Evolutionary conservation across 768 basidiomycete species (phyloP), one percentile per base, ranked within the genome.

Genomic region (Tulasnella calospora): DNA sequence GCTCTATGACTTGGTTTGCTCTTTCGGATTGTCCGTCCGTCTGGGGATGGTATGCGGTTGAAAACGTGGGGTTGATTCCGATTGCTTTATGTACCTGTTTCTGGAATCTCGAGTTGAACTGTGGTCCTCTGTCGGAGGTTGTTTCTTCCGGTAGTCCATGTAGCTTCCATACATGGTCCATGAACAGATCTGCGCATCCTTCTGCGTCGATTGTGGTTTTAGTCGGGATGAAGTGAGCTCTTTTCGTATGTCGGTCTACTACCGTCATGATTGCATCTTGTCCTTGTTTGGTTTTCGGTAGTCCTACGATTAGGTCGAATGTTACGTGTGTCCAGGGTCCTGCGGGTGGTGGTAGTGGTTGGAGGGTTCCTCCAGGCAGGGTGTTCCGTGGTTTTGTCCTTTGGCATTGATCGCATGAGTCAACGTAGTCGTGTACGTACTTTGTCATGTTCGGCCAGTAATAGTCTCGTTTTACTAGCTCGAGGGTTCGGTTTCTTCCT

Each of bases 311-410:
- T 41, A 74, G 61, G 47, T 85, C 83, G 79, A 82, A 83, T 0
- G 81, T 79, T 17, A 84, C 78, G 4, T 79, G 73, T 17, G 17
- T 8, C 84, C 84, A 85, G 0, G 83, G 83, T 40, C 61, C 35
- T 13, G 41, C 12, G 0, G 83, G 82, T 0, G 81, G 44, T 0
- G 81, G 80, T 13, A 84, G 78, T 0, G 82, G 76, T 33, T 81
- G 40, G 0, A 84, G 80, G 3, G 70, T 23, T 0, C 83, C 83
- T 38, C 77, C 78, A 0, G 77, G 79, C 6, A 61, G n/a, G 21
- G 79, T 73, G 1, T 74, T 77, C 1, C 30, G 30, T 0, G 61
- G 19, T 51, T 83, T 83, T 27, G 57, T 70, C 6, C 79, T 55
- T 55, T 78, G 71, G 78, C 83, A 83, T 5, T 38, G 30, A 0